Evolutionary conservation across 2,329 filamentous ascomycete genomes (phyloP), one percentile per base, ranked within the genome.

Genomic region (Knoxdaviesia proteae): DNA sequence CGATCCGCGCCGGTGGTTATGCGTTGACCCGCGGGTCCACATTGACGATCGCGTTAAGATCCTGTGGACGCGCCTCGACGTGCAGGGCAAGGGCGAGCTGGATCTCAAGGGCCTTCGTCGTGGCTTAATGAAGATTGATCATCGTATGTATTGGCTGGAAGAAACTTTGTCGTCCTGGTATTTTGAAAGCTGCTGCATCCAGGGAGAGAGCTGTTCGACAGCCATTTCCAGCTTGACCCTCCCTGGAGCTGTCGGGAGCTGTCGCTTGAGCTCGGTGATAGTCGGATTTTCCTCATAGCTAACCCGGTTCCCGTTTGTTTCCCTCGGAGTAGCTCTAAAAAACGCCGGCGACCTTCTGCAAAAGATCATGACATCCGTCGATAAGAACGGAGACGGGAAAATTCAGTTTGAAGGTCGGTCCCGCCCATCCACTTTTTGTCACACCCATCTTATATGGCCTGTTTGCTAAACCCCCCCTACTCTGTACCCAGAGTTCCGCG

Each of bases 341-440:
- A 90, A 94, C 68, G 90, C 90, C 56, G 82, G 93, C 58, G 67
- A 73, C 35, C 75, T 96, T 66, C 69, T 98, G 48, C 71, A 74
- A 54, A 77, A 81, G 54, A 81, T 96, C 45, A 71, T 94, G 56
- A 68, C 71, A 49, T 72, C 79, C 47, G 86, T 94, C 48, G 90
- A 98, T 56, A 80, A 77, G 45, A 86, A 87, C 55, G 74, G 77
- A 31, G 86, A 96, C 58, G 84, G 88, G 49, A 79, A 77, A 54
- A 96, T 98, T 52, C 80, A 92, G 60, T 94, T 84, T 57, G 73
- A 86, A 62, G 84, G 84, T 90, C 68, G 56, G 69, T 54, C 47
- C 31, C 45, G 32, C 29, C 31, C 6, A 20, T 43, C 40, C 34
- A 38, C 39, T 34, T 40, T 30, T 20, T 32, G 7, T 38, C 36